A percentile compares a stretch with the other conserved stretches of the same genome.
Conservation (phyloP, 1,284 basidiomycete species). For the Vanrija sp. region DNA sequence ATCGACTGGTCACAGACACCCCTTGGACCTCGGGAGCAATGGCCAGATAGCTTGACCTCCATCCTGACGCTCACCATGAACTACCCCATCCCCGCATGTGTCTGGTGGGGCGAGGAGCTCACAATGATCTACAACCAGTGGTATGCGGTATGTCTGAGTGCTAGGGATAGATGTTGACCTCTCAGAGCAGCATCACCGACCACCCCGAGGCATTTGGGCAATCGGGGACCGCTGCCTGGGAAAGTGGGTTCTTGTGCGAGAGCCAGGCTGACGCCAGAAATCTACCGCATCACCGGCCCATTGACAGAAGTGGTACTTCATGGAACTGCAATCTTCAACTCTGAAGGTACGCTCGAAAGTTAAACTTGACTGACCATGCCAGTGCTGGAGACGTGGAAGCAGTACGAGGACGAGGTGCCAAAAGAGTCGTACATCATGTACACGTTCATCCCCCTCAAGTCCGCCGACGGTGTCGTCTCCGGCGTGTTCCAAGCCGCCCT, state of each 20-base stretch:
- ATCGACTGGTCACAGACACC: slow-evolving; percentile 41
- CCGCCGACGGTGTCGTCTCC: slow-evolving; percentile 8
- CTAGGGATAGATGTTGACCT: slow-evolving; percentile 32
- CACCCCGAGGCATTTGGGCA: slow-evolving; percentile 4
- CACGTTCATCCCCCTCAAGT: background rate
- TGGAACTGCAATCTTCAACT: background rate
- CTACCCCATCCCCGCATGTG: slow-evolving; percentile 35
- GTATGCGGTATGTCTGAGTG: slow-evolving; percentile 28
- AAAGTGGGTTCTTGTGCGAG: background rate
- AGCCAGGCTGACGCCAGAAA: background rate
- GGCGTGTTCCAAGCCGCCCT: slow-evolving; percentile 43
- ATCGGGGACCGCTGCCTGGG: background rate
- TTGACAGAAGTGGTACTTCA: background rate
- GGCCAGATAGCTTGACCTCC: slow-evolving; percentile 25
- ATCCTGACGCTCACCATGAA: slow-evolving; percentile 31
- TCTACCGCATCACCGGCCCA: background rate
- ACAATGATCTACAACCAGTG: slow-evolving; percentile 43
- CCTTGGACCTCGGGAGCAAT: slow-evolving; percentile 31
- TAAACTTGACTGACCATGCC: too few relatives aligned
- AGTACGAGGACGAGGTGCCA: too few relatives aligned
- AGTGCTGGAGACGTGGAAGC: too few relatives aligned
- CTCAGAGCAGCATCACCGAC: background rate
- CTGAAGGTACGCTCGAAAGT: too few relatives aligned
- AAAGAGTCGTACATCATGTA: too few relatives aligned
- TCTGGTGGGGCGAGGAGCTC: slow-evolving; percentile 45